Conservation (phyloP, 441 rosid genomes). For the Aleurites moluccanus region DNA sequence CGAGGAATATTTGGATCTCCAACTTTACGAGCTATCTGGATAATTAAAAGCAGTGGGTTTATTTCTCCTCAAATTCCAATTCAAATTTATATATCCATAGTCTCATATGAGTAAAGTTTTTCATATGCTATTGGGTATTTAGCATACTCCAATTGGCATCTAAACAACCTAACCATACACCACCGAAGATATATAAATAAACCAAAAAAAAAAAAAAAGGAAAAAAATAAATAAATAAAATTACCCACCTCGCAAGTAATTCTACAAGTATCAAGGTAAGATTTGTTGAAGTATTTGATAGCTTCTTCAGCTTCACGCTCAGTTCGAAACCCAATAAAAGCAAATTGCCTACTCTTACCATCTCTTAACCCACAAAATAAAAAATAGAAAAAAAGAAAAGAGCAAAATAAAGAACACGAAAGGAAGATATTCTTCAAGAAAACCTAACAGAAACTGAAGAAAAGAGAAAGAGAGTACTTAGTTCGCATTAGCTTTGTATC, state of each 20-base stretch:
- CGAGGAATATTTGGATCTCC: constrained; percentile 71
- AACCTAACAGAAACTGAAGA: no score
- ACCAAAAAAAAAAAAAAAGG: neutral
- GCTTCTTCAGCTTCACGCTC: constrained; percentile 79
- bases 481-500: constrained; percentile 73
- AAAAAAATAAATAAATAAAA: constrained; percentile 6
- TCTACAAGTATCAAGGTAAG: constrained; percentile 64
- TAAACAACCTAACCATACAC: neutral
- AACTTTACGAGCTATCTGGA: constrained; percentile 66
- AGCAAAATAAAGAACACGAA: neutral
- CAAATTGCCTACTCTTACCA: constrained; percentile 86
- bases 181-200: neutral
- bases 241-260: constrained; percentile 68
- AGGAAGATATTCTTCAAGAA: no score
- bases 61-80: constrained; percentile 19
- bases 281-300: constrained; percentile 68
- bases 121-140: neutral
- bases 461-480: constrained; percentile 33
- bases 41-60: constrained; percentile 6
- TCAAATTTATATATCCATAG: no score
- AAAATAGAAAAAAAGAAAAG: no score
- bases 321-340: constrained; percentile 81
- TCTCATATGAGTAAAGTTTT: neutral
- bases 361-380: constrained; percentile 44
- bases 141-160: neutral